Percentiles rank a stretch among this genome's conserved stretches.
phyloP scores from a whole-genome alignment of 75 land plant species.

The Picea sitchensis region DNA sequence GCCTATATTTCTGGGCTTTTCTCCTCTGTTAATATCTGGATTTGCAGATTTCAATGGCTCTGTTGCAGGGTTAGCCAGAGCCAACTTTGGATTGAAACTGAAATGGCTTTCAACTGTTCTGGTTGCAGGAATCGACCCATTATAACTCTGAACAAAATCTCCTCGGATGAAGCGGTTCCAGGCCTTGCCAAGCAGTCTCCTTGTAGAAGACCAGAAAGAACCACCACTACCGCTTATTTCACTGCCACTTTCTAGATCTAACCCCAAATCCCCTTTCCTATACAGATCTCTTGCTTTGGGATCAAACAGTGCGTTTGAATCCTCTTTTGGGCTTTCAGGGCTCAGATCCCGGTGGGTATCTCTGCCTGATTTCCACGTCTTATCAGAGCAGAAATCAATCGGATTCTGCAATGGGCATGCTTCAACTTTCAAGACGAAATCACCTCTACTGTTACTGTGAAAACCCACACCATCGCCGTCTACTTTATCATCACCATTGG shows the following conservation, averaged over 20 bases:
- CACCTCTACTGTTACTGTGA: neutral
- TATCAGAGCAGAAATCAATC: neutral
- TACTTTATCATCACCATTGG: no score
- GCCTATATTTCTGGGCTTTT: neutral
- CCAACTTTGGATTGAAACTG: neutral
- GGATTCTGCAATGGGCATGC: neutral
- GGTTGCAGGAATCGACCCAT: neutral
- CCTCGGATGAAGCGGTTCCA: neutral
- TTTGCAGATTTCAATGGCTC: neutral
- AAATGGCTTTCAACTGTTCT: neutral
- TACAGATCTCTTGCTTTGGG: neutral
- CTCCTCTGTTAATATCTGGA: neutral
- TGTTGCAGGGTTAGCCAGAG: neutral
- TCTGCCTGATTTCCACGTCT: neutral
- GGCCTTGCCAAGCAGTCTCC: neutral
- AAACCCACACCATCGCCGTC: neutral
- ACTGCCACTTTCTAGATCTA: slow-evolving; percentile 5
- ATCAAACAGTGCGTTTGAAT: neutral
- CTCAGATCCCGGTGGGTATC: neutral
- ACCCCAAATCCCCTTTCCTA: neutral
- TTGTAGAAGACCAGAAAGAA: slow-evolving; percentile 6
- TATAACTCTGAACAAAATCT: neutral
- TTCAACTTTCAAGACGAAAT: neutral
- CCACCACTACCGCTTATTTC: neutral
- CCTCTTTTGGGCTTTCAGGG: neutral